Evolutionary conservation across 257 asterid genomes (phyloP), one percentile per base, ranked within the genome.

Genomic region (Mentha longifolia): DNA sequence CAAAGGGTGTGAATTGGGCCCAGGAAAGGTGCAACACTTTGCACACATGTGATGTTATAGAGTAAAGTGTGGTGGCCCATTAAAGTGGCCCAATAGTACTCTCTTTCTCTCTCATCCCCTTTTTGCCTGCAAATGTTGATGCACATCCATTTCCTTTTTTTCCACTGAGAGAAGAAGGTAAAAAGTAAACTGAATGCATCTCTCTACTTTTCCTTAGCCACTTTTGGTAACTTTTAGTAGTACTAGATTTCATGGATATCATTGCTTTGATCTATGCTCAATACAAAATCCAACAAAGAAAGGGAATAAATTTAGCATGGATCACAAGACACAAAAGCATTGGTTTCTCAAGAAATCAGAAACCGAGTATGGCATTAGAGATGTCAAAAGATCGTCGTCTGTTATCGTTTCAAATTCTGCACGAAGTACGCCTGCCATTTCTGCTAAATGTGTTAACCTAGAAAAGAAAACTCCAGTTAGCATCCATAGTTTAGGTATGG

Each of bases 11-110:
- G 61, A 33, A 17, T n/a, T 22, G 70, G 76, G 65, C 57, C 57
- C 71, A 7, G 0, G 47, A 62, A 5, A 65, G 71, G 49, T n/a
- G 45, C 50, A 54, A 12, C 77, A 72, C 77, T n/a, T 51, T 7
- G 55, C 35, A 52, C 63, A 61, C 70, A 72, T 61, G 76, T 72
- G 63, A n/a, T 61, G 50, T 33, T n/a, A 3, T 15, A 4, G 14
- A 59, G n/a, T n/a, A 57, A 46, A 45, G 50, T 47, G 49, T 31
- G 16, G 0, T 68, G 56, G 64, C 64, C 73, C 64, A 68, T 37
- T 10, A 39, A 9, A n/a, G 15, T 17, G 25, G 75, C 75, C 74
- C 75, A 70, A 70, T 28, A 25, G 3, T 52, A 7, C 15, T 11
- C 35, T 10, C 16, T 41, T 3, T 60, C 68, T 64, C 54, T 43